Evolutionary conservation across 495 filamentous ascomycete genomes (phyloP), one percentile per base, ranked within the genome.

Genomic region (Trichoderma gamsii): DNA sequence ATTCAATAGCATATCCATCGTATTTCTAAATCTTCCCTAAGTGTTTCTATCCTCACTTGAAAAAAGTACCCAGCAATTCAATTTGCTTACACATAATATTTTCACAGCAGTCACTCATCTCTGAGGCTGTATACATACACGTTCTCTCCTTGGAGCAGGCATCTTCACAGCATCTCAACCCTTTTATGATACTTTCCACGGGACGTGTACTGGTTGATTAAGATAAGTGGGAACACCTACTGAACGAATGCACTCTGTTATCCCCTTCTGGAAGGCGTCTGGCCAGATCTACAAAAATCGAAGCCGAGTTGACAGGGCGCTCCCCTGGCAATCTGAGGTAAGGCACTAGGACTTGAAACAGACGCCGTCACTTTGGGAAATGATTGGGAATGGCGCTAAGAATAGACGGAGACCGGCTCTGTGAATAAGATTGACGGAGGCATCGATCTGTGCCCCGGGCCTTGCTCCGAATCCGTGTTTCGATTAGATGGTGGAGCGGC

Each of bases 341-440:
- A 61, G 56, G 56, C 56, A 61, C 56, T 61, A 61, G 25, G 23
- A 61, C 56, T 0, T 61, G 56, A 61, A 61, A 61, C 56, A 61
- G 56, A 61, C 56, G 56, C 56, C 25, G 56, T 61, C 25, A 29
- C 4, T 61, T 61, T 61, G 29, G 23, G 25, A 27, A 12, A n/a
- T 13, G 56, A 61, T 29, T 29, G 56, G 23, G 11, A 32, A 27
- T 18, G 56, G 56, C 56, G 56, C 56, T 32, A 32, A 61, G 56
- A 32, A 29, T 59, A 21, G 51, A 23, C 11, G n/a, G 21, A 21
- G 16, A 27, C 11, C n/a, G 21, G 51, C 6, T 18, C 21, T 29
- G 25, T 7, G 13, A 61, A 25, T 13, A 32, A 29, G 56, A 61
- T 61, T 61, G 23, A 18, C 5, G 9, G 25, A 25, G 56, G 25